Percentiles rank a stretch among this genome's conserved stretches.
phyloP scores from a whole-genome alignment of 1,139 yeast genomes.

The Scheffersomyces titani region DNA sequence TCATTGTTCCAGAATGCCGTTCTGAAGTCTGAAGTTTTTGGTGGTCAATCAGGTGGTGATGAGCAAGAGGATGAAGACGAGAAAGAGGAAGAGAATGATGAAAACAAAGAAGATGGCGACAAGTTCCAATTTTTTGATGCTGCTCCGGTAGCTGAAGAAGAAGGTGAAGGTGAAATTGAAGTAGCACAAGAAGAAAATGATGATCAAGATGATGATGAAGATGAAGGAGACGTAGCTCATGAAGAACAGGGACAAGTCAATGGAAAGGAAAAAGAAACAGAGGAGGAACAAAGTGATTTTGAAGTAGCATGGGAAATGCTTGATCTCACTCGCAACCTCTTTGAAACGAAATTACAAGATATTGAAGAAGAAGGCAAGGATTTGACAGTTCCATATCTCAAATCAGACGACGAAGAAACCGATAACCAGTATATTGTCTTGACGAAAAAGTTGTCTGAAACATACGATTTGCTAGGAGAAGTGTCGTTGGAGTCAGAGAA shows the following conservation, averaged over 20 bases:
- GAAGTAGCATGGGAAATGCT: conserved; percentile 87
- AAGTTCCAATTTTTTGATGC: conserved; percentile 60
- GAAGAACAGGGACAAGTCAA: conserved; percentile 28
- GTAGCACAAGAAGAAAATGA: conserved; percentile 19
- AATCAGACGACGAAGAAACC: conserved; percentile 33
- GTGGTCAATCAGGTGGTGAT: conserved; percentile 45
- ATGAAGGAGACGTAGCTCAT: conserved; percentile 8
- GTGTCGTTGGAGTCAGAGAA: conserved; percentile 85
- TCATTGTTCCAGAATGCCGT: conserved; percentile 81
- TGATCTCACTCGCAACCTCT: conserved; percentile 71
- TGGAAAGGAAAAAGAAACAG: conserved; percentile 36
- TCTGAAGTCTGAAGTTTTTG: conserved; percentile 75
- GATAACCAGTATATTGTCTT: conserved; percentile 34
- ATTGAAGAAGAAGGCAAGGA: conserved; percentile 13
- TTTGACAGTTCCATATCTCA: conserved; percentile 32
- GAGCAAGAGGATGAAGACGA: conserved; percentile 22
- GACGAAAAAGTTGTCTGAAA: conserved; percentile 65
- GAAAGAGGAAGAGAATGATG: conserved; percentile 19
- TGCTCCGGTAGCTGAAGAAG: conserved; percentile 50
- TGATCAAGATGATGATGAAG: conserved; percentile 26
- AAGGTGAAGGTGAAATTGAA: conserved; percentile 26
- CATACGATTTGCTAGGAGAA: conserved; percentile 83
- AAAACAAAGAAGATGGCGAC: conserved; percentile 27
- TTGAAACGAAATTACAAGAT: conserved; percentile 45
- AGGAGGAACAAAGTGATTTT: conserved; percentile 67